Conservation (phyloP, 768 basidiomycete species). For the Boletus rufocinnamomeus region DNA sequence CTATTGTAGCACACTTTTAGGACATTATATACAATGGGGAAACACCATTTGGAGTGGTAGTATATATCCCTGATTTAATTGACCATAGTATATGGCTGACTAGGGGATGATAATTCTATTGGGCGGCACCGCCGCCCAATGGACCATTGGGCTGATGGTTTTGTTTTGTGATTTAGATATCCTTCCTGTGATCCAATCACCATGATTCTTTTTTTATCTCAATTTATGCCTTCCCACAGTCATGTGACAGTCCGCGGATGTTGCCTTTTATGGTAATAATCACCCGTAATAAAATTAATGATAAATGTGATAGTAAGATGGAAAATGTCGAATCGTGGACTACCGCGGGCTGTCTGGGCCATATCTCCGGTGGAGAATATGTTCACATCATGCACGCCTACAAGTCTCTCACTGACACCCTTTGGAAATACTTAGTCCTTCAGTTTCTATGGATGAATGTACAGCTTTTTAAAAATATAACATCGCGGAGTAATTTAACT, state of each 20-base stretch:
- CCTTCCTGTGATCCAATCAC: neutral
- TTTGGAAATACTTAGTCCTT: neutral
- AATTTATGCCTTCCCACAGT: neutral
- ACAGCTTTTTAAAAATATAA: neutral
- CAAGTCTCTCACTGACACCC: neutral
- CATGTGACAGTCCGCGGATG: neutral
- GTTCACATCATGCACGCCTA: fast-evolving
- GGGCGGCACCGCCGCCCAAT: no score
- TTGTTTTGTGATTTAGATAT: no score
- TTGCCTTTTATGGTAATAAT: neutral
- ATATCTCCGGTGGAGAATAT: neutral
- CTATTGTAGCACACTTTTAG: no score
- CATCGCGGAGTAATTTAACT: neutral
- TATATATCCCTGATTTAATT: no score
- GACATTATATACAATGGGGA: no score
- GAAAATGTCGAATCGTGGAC: no score
- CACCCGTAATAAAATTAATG: neutral
- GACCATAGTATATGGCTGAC: no score
- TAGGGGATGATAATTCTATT: no score
- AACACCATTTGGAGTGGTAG: no score
- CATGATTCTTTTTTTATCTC: neutral
- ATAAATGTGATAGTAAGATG: neutral
- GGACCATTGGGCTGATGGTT: no score
- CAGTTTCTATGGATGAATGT: neutral
- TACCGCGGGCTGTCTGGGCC: neutral